A percentile compares a stretch with the other conserved stretches of the same genome.
Evolutionary conservation across 805 yeast species (phyloP).

Genomic region (Myxozyma vanderwaltii): DNA sequence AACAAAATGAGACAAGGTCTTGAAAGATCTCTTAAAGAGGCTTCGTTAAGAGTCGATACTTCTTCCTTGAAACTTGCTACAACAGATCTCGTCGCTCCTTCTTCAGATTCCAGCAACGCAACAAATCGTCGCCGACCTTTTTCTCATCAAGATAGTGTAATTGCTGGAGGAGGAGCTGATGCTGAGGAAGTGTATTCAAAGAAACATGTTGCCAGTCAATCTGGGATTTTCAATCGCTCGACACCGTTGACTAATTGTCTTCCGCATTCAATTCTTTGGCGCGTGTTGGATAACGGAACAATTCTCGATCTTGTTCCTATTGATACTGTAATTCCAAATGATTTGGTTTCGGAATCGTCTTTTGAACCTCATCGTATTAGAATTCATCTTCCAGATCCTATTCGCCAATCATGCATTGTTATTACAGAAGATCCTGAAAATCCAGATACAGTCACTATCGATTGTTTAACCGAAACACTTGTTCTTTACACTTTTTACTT

Average conservation of each 20-base stretch:
- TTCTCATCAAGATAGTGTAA: neutral
- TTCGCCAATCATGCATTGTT: slow-evolving; percentile 23
- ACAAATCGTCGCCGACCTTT: neutral
- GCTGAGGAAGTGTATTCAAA: slow-evolving; percentile 22
- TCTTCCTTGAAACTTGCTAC: slow-evolving; percentile 15
- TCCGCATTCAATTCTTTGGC: slow-evolving; percentile 29
- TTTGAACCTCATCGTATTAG: slow-evolving; percentile 16
- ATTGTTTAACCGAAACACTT: slow-evolving; percentile 22
- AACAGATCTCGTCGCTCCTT: slow-evolving; percentile 25
- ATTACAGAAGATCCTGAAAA: slow-evolving; percentile 14
- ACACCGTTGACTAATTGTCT: slow-evolving; percentile 1
- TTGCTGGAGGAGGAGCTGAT: slow-evolving; percentile 2
- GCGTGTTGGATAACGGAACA: slow-evolving; percentile 21
- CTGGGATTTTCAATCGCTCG: slow-evolving; percentile 11
- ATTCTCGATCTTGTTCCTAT: slow-evolving; percentile 24
- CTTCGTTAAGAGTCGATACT: slow-evolving; percentile 18
- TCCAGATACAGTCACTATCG: slow-evolving; percentile 9
- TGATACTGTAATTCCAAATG: slow-evolving; percentile 15
- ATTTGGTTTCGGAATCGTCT: neutral
- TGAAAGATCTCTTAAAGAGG: slow-evolving; percentile 18
- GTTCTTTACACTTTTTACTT: slow-evolving; percentile 21
- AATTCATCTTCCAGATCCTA: slow-evolving; percentile 17
- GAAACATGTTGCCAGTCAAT: slow-evolving; percentile 17
- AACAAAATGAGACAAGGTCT: slow-evolving; percentile 16
- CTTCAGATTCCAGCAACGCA: neutral